Evolutionary conservation across 2,329 filamentous ascomycete genomes (phyloP).

Genomic region (Diaporthe aspalathi): DNA sequence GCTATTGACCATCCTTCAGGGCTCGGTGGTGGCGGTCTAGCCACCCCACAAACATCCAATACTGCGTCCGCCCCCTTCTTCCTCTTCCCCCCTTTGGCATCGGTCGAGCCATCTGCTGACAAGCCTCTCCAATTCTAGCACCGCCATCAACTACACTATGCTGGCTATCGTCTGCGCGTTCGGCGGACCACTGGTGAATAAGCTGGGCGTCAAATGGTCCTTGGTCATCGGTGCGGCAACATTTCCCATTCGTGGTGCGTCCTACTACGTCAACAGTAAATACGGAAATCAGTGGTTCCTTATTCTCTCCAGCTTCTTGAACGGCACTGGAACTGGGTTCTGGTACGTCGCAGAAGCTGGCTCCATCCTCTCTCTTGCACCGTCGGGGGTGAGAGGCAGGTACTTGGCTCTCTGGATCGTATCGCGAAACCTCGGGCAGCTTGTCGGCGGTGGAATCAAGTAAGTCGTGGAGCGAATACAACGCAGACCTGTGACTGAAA

Average conservation of each 20-base stretch:
- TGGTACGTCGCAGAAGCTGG: slow-evolving; percentile 63
- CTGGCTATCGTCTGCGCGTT: slow-evolving; percentile 51
- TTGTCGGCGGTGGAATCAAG: slow-evolving; percentile 60
- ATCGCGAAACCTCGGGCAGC: slow-evolving; percentile 57
- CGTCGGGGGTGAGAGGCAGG: slow-evolving; percentile 58
- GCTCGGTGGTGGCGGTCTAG: slow-evolving; percentile 58
- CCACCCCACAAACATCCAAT: slow-evolving; percentile 56
- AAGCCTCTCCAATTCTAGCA: neutral
- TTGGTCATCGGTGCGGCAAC: slow-evolving; percentile 55
- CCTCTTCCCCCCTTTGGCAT: slow-evolving; percentile 43
- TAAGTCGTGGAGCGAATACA: slow-evolving; percentile 41
- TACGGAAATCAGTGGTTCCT: slow-evolving; percentile 60
- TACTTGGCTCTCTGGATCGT: slow-evolving; percentile 62
- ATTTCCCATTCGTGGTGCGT: slow-evolving; percentile 59
- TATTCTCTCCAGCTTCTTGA: slow-evolving; percentile 53
- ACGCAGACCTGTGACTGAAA: neutral
- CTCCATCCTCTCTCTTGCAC: slow-evolving; percentile 60
- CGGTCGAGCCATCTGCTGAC: neutral
- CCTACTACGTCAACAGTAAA: slow-evolving; percentile 61
- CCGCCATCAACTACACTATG: slow-evolving; percentile 33
- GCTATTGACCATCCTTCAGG: slow-evolving; percentile 41
- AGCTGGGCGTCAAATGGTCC: slow-evolving; percentile 59
- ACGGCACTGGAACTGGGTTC: slow-evolving; percentile 55
- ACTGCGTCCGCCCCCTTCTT: slow-evolving; percentile 48
- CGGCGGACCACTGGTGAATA: slow-evolving; percentile 59